Percentiles rank a stretch among this genome's conserved stretches.
Conservation (phyloP, 352 stramenopile species). For the Globisporangium parvum region DNA sequence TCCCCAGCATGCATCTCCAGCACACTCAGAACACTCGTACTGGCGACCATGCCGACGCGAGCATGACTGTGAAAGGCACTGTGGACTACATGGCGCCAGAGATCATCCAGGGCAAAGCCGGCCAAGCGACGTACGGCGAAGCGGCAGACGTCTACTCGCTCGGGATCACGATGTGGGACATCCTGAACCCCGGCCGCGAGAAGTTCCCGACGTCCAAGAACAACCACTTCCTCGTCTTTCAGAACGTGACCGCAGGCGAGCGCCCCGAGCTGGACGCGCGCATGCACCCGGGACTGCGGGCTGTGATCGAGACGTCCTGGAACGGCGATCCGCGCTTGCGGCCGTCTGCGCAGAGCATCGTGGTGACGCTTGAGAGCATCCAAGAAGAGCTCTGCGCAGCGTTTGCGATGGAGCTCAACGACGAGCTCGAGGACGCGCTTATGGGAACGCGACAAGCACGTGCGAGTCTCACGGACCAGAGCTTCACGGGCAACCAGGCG, state of each 20-base stretch:
- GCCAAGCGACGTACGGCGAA: constrained; percentile 48
- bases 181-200: constrained; percentile 44
- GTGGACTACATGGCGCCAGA: constrained; percentile 80
- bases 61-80: constrained; percentile 61
- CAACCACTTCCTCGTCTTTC: constrained; percentile 60
- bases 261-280: constrained; percentile 33
- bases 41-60: background rate
- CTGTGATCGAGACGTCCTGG: constrained; percentile 42
- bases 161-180: constrained; percentile 71
- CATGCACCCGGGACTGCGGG: constrained; percentile 27
- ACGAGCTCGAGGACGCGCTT: constrained; percentile 30
- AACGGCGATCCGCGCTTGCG: constrained; percentile 29
- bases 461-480: constrained; percentile 16
- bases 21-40: constrained; percentile 18
- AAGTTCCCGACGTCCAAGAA: constrained; percentile 39
- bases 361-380: constrained; percentile 33
- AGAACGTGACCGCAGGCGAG: constrained; percentile 39
- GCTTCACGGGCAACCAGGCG: constrained; percentile 31
- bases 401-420: constrained; percentile 34
- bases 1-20: constrained; percentile 24
- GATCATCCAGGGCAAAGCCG: constrained; percentile 57
- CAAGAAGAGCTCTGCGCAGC: constrained; percentile 36
- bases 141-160: constrained; percentile 70
- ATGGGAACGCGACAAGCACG: constrained; percentile 17
- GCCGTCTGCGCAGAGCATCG: constrained; percentile 38